Conservation (phyloP, 176 grass and related monocot species). For the Juncus inflexus region DNA sequence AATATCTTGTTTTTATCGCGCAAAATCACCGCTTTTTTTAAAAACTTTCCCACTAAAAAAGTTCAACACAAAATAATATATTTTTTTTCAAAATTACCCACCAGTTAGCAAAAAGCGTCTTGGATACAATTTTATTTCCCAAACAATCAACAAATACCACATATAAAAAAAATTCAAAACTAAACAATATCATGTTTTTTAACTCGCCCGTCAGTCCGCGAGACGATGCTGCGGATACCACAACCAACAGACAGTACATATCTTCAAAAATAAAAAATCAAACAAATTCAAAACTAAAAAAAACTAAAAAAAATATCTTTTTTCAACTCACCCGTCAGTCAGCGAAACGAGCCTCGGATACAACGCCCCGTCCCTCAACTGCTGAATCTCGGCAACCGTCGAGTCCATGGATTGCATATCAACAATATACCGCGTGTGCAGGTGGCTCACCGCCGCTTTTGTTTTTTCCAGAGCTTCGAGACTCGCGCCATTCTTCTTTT, state of each 20-base stretch:
- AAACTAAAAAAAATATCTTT: too few species aligned
- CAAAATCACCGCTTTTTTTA: too few species aligned
- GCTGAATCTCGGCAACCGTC: slow-evolving; percentile 90
- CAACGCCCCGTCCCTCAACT: slow-evolving; percentile 81
- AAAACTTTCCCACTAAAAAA: too few species aligned
- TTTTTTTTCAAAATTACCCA: too few species aligned
- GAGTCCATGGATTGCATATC: slow-evolving; percentile 99
- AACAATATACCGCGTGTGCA: slow-evolving; percentile 92
- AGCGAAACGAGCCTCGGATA: slow-evolving; percentile 73
- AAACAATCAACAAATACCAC: too few species aligned
- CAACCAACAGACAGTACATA: too few species aligned
- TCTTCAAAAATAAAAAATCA: not conserved
- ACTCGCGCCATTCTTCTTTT: slow-evolving; percentile 74
- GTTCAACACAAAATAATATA: too few species aligned
- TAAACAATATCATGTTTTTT: not conserved
- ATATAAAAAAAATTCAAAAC: too few species aligned
- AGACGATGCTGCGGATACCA: slow-evolving; percentile 64
- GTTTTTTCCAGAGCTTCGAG: slow-evolving; percentile 84
- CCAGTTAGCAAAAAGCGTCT: too few species aligned
- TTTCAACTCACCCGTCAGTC: slow-evolving; percentile 62
- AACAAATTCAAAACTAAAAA: not conserved
- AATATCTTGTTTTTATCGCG: too few species aligned
- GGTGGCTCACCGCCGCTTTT: slow-evolving; percentile 93
- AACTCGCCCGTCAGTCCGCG: slow-evolving; percentile 74
- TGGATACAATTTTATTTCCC: too few species aligned